Base-by-base conservation (phyloP, 83 land plant species). In the Diphasiastrum complanatum region DNA sequence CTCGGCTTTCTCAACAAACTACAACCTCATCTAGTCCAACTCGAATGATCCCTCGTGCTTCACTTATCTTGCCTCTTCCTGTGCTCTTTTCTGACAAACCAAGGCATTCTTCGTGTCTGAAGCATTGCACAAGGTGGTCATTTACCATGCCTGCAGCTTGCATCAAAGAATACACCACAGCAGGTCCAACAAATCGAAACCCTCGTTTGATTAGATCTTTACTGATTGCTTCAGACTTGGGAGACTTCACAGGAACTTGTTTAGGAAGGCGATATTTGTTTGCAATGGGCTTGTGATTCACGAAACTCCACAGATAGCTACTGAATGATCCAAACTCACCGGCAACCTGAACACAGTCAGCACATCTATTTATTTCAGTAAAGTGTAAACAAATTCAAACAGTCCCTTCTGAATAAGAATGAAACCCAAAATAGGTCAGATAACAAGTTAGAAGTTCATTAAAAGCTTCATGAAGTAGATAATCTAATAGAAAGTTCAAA, bases 171-270 rank as follows among this genome's bases (percentile, higher is more conserved):
- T 81, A 71, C n/a, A 81, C 75, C 45, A 84, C 84, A 45, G 83
- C 82, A 8, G 93, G 93, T 8, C 89, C 88, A 1, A 79, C 93
- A 6, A 81, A 67, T 4, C 89, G 58, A 51, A 87, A 87, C 4
- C 93, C 93, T 24, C 78, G 58, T 51, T 69, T 71, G 26, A 87
- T 2, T 4, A 87, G 61, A 30, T 87, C 93, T 74, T 56, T 81
- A 85, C 93, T 87, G 6, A 87, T 77, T 48, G 65, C 70, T 37
- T 84, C 89, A n/a, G 89, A 72, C 60, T 84, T 87, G 26, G 93
- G 75, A 12, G 68, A 74, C 53, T 84, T 84, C 50, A 87, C 22
- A 2, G 89, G 89, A 20, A 87, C 76, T 53, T 70, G 83, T 47
- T 66, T 80, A 2, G 79, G 76, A 34, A 79, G 46, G 51, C 50